Conservation (phyloP, 305 asterid species). For the Plantago coronopus region DNA sequence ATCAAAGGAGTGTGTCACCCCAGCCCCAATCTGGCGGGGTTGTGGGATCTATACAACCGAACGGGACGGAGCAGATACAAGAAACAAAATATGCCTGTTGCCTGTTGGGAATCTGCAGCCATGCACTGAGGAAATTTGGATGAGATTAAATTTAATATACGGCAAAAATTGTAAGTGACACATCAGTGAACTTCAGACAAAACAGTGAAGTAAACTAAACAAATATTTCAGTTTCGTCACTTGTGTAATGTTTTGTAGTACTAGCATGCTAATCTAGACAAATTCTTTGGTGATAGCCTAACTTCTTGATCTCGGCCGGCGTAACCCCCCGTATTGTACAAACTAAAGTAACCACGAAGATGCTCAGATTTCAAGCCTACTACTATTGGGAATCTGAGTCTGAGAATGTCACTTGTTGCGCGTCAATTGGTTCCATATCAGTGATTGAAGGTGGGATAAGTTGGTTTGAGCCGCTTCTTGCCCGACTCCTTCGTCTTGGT, state of each 20-base stretch:
- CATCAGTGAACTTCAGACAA: neutral
- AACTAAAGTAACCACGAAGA: neutral
- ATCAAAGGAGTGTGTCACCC: too few relatives aligned
- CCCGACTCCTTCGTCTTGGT: constrained; percentile 37
- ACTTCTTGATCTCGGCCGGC: neutral
- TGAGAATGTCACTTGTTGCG: constrained; percentile 50
- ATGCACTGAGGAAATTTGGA: too few relatives aligned
- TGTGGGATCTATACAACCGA: too few relatives aligned
- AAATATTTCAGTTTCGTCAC: neutral
- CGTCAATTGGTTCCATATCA: constrained; percentile 59
- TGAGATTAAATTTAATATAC: too few relatives aligned
- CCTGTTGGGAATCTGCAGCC: too few relatives aligned
- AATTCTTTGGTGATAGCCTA: neutral
- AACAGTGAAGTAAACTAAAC: neutral
- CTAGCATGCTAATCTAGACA: constrained; percentile 2
- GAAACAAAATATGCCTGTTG: too few relatives aligned
- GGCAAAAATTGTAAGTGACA: too few relatives aligned
- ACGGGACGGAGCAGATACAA: too few relatives aligned
- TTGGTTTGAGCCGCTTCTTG: constrained; percentile 35
- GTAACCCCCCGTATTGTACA: neutral
- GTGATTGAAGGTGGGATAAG: constrained; percentile 75
- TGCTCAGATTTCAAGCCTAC: neutral
- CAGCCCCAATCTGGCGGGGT: too few relatives aligned
- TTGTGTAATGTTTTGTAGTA: neutral
- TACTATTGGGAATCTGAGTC: constrained; percentile 67